Conservation (phyloP, 2,329 filamentous ascomycete species). For the Sclerotinia subarctica region DNA sequence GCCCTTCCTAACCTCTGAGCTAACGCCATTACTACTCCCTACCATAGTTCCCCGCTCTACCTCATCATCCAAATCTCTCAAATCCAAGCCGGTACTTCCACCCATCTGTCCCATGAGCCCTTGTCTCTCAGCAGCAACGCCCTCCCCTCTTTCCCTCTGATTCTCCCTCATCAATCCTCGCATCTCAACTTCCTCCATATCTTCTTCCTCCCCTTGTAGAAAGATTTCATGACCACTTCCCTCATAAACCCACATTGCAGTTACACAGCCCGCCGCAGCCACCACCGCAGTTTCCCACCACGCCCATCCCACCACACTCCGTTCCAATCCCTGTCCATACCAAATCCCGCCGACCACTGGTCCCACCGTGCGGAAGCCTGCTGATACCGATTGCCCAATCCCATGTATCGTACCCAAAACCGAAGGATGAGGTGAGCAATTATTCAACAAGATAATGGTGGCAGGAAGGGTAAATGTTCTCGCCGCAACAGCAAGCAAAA, state of each 20-base stretch:
- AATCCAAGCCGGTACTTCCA: background rate
- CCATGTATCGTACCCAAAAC: slow-evolving; percentile 59
- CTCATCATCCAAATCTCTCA: slow-evolving; percentile 9
- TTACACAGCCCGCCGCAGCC: slow-evolving; percentile 1
- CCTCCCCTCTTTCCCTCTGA: slow-evolving; percentile 11
- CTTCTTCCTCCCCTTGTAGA: slow-evolving; percentile 6
- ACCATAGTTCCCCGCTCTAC: slow-evolving; percentile 37
- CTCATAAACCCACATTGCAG: slow-evolving; percentile 20
- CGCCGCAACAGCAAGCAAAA: slow-evolving; percentile 55
- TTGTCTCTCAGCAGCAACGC: background rate
- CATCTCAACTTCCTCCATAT: slow-evolving; percentile 13
- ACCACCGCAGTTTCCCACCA: slow-evolving; percentile 49
- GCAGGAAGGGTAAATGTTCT: slow-evolving; percentile 59
- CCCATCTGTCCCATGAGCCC: slow-evolving; percentile 9
- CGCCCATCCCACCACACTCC: slow-evolving; percentile 53
- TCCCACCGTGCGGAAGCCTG: slow-evolving; percentile 53
- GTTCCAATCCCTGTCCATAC: slow-evolving; percentile 50
- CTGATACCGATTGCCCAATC: slow-evolving; percentile 53
- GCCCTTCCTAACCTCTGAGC: background rate
- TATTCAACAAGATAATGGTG: slow-evolving; percentile 58
- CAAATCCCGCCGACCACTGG: slow-evolving; percentile 54
- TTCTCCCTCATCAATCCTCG: slow-evolving; percentile 5
- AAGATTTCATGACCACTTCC: slow-evolving; percentile 16
- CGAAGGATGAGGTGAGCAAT: slow-evolving; percentile 54
- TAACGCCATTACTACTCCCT: background rate